These are phyloP conservation scores for Arxiozyma slooffiae DNA, from an alignment of 1,139 yeast genomes.

Conservation along the genomic window DNA sequence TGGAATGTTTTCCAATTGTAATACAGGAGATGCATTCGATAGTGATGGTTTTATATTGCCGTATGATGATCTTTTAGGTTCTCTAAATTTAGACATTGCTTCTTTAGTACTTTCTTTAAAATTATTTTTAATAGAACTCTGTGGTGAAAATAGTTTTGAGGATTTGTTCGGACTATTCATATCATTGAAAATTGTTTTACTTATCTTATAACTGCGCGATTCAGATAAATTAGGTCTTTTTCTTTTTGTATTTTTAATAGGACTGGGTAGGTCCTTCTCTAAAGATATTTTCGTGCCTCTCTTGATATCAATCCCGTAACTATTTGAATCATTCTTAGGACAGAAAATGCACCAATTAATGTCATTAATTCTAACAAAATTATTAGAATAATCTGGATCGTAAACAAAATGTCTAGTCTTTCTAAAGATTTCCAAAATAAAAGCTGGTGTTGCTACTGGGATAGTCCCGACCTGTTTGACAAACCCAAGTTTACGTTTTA, in stretches of 20 bases:
- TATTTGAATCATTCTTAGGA: constrained; percentile 20
- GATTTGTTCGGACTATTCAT: constrained; percentile 1
- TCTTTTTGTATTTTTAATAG: not conserved
- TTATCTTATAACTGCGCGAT: constrained; percentile 2
- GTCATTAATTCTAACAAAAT: constrained; percentile 17
- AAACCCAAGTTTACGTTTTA: constrained; percentile 35
- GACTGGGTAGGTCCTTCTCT: not conserved
- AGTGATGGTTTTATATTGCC: not conserved
- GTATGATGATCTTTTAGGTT: not conserved
- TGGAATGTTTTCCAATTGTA: not conserved
- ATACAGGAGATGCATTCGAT: not conserved
- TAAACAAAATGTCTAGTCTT: constrained; percentile 5
- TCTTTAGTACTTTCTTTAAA: constrained; percentile 6
- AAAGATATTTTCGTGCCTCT: not conserved
- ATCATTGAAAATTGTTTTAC: not conserved
- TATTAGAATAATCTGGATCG: not conserved
- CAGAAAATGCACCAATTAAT: constrained; percentile 28
- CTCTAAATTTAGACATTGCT: constrained; percentile 1
- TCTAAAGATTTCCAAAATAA: constrained; percentile 23
- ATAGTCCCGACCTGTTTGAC: constrained; percentile 39
- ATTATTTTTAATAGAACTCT: not conserved
- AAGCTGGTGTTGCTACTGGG: constrained; percentile 29
- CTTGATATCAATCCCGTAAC: constrained; percentile 3
- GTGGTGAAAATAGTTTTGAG: not conserved
- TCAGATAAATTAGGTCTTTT: not conserved